Evolutionary conservation across 2,329 filamentous ascomycete species (phyloP).

Genomic region (Malbranchea zuffiana): DNA sequence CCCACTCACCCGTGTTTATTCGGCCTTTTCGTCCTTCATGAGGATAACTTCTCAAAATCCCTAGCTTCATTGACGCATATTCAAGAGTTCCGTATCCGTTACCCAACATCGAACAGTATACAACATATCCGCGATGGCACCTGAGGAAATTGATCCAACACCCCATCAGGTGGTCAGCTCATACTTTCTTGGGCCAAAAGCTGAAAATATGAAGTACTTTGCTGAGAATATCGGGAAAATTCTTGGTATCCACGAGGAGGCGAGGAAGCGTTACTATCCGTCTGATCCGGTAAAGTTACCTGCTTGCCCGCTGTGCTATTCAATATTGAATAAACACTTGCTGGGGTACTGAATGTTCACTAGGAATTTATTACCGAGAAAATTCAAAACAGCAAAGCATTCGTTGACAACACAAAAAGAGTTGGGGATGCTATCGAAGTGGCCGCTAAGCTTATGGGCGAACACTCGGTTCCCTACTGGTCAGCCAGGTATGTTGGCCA

Average conservation of each 20-base stretch:
- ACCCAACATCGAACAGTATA: no score
- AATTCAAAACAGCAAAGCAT: constrained; percentile 21
- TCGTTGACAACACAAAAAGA: constrained; percentile 25
- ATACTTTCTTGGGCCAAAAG: constrained; percentile 37
- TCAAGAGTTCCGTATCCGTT: no score
- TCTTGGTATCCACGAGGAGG: constrained; percentile 22
- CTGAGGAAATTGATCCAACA: no score
- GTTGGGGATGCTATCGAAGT: constrained; percentile 28
- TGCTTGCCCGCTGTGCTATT: background rate
- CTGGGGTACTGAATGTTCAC: constrained; percentile 16
- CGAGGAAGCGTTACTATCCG: background rate
- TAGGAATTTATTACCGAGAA: constrained; percentile 18
- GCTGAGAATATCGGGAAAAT: constrained; percentile 32
- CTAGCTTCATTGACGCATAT: no score
- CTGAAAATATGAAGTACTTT: constrained; percentile 34
- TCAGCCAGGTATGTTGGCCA: constrained; percentile 37
- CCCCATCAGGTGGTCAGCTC: constrained; percentile 32
- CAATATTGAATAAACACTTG: background rate
- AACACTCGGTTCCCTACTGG: constrained; percentile 38
- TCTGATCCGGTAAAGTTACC: background rate
- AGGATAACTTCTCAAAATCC: no score
- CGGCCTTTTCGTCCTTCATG: no score
- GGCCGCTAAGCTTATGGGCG: constrained; percentile 31
- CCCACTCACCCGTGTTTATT: no score
- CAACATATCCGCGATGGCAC: no score